A percentile compares a stretch with the other conserved stretches of the same genome.
Evolutionary conservation across 208 protist species (phyloP).

Genomic region (Leishmania gerbilli): DNA sequence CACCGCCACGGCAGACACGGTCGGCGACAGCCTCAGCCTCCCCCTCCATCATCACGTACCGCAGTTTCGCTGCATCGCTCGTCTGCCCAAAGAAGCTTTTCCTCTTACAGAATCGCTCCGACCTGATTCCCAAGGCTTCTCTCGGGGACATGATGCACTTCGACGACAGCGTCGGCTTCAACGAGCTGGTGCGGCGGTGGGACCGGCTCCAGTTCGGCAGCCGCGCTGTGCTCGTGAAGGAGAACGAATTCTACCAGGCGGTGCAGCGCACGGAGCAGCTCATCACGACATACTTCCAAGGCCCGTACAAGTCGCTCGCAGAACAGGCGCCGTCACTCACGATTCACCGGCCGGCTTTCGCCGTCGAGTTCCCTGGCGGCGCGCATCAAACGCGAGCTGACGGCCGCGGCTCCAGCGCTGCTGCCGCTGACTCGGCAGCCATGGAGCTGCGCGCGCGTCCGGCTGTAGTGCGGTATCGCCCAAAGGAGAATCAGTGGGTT

Average conservation of each 20-base stretch:
- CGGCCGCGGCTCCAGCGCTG: background rate
- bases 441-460: constrained; percentile 70
- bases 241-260: constrained; percentile 67
- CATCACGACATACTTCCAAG: constrained; percentile 82
- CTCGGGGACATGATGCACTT: constrained; percentile 78
- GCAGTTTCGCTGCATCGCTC: constrained; percentile 72
- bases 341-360: constrained; percentile 83
- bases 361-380: constrained; percentile 43
- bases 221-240: constrained; percentile 69
- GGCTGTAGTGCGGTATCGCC: constrained; percentile 74
- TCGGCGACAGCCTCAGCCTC: constrained; percentile 1
- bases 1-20: background rate
- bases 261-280: constrained; percentile 72
- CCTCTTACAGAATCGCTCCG: constrained; percentile 61
- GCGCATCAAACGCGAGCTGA: background rate
- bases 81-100: constrained; percentile 88
- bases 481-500: constrained; percentile 92
- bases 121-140: constrained; percentile 62
- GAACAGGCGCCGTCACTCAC: constrained; percentile 86
- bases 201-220: constrained; percentile 89
- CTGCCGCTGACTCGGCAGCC: background rate
- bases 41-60: constrained; percentile 48
- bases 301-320: constrained; percentile 64
- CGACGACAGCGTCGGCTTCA: constrained; percentile 88
- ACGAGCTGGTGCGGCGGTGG: constrained; percentile 86